Evolutionary conservation across 2,329 filamentous ascomycete species (phyloP), one percentile per base, ranked within the genome.

Genomic region (Coniochaeta prunicola): DNA sequence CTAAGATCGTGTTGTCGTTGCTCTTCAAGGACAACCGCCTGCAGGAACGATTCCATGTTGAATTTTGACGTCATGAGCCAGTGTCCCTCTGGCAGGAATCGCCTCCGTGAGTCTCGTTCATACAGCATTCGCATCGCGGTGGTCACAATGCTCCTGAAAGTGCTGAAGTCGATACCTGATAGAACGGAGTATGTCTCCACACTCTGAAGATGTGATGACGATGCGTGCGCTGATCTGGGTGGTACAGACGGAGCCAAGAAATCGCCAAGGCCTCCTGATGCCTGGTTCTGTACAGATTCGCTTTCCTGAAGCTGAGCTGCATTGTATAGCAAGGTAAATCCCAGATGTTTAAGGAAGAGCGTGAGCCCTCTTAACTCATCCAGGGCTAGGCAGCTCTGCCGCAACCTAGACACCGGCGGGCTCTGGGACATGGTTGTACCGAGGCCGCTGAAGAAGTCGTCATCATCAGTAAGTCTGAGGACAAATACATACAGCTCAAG

Each of bases 401-500:
- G 80, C 63, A 81, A 79, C 57, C 77, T 79, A 57, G 78, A 81
- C 58, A 66, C 76, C 26, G 71, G 75, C 30, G 70, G 75, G 54
- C 70, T 72, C 21, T 73, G 71, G 21, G 75, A 64, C 31, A 70
- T 59, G 28, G 40, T 72, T 75, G 45, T 30, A 21, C 45, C 24
- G 61, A 82, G 74, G 58, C 80, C 80, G 59, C 85, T 83, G 62
- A 96, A 89, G 69, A 99, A 99, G 66, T 99, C 94, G 64, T 97
- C 93, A 63, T 99, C 94, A 65, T 99, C 94, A 70, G 93, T 96
- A 34, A 97, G 85, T 65, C 94, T 89, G 13, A 97, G 77, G 2
- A 97, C 85, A 69, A 97, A 97, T 2, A 89, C 91, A 70, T 97
- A 99, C 0, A 99, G 81, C 67, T 99, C 94, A 6, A 99, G 80